A percentile compares a stretch with the other conserved stretches of the same genome.
phyloP scores from a whole-genome alignment of 352 stramenopile genomes.

The Globisporangium middletonii region DNA sequence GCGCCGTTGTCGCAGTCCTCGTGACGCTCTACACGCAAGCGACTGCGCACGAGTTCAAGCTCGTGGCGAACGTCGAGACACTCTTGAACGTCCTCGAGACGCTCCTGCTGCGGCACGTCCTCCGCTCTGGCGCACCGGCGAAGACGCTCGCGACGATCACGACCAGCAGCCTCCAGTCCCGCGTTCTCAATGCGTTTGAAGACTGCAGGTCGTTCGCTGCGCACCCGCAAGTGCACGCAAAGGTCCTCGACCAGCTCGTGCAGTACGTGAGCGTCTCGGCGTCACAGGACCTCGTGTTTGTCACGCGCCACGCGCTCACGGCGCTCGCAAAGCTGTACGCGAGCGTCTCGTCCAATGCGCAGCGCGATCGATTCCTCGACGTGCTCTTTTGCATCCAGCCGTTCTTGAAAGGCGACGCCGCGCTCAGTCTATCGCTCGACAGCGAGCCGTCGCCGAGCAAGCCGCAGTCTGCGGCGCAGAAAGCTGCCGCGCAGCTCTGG shows the following conservation, averaged over 20 bases:
- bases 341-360: slow-evolving; percentile 45
- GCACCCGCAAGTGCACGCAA: slow-evolving; percentile 58
- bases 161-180: slow-evolving; percentile 77
- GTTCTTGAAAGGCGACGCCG: slow-evolving; percentile 36
- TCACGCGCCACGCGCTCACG: slow-evolving; percentile 69
- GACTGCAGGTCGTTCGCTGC: slow-evolving; percentile 65
- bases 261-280: slow-evolving; percentile 46
- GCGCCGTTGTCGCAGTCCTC: slow-evolving; percentile 62
- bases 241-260: slow-evolving; percentile 64
- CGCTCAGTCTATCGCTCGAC: background rate
- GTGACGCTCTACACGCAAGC: slow-evolving; percentile 74
- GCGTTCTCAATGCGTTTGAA: slow-evolving; percentile 81
- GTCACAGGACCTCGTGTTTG: slow-evolving; percentile 55
- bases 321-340: slow-evolving; percentile 75
- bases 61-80: slow-evolving; percentile 47
- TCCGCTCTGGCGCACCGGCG: slow-evolving; percentile 21
- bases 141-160: slow-evolving; percentile 55
- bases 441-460: slow-evolving; percentile 22
- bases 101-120: slow-evolving; percentile 63
- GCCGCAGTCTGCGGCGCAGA: slow-evolving; percentile 45
- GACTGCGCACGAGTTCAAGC: slow-evolving; percentile 71
- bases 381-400: slow-evolving; percentile 67
- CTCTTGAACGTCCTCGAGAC: slow-evolving; percentile 61
- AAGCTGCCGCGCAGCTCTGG: slow-evolving; percentile 67
- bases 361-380: slow-evolving; percentile 44